These are phyloP conservation scores for Nakazawaea molendinolei DNA, from an alignment of 805 yeast species.

Conservation along the genomic window DNA sequence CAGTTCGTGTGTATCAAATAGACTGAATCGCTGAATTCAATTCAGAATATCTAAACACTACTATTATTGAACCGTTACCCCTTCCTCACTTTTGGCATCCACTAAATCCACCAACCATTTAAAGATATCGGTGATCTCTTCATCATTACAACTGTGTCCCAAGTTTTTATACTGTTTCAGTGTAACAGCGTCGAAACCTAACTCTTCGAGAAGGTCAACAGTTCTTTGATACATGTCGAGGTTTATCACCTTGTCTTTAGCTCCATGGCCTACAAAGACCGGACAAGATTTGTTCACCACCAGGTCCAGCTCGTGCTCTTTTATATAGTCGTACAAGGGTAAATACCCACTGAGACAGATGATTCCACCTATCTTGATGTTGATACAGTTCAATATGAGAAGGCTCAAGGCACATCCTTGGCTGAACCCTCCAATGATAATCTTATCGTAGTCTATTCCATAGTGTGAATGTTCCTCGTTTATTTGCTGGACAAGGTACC, in stretches of 20 bases:
- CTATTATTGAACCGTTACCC: no score
- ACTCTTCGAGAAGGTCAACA: constrained; percentile 5
- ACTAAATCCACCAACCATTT: constrained; percentile 11
- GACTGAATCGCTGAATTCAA: no score
- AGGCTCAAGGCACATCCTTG: constrained; percentile 14
- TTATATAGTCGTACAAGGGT: constrained; percentile 9
- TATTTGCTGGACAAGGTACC: constrained; percentile 3
- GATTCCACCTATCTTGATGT: constrained; percentile 10
- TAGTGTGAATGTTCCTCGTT: constrained; percentile 8
- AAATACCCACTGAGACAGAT: constrained; percentile 12
- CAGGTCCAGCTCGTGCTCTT: constrained; percentile 2
- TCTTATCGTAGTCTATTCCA: constrained; percentile 9
- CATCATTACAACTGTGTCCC: constrained; percentile 11
- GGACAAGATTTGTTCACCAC: constrained; percentile 7
- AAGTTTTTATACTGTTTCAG: constrained; percentile 3
- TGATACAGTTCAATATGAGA: constrained; percentile 4
- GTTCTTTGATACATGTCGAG: constrained; percentile 10
- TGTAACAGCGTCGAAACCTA: constrained; percentile 5
- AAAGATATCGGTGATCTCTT: constrained; percentile 11
- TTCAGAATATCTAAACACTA: no score
- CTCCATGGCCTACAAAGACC: constrained; percentile 10
- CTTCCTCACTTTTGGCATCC: no score
- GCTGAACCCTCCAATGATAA: constrained; percentile 13
- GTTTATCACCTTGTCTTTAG: constrained; percentile 11
- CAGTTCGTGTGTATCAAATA: no score